Evolutionary conservation across 2,329 filamentous ascomycete species (phyloP), one percentile per base, ranked within the genome.

Genomic region (Ophiosphaerella korrae): DNA sequence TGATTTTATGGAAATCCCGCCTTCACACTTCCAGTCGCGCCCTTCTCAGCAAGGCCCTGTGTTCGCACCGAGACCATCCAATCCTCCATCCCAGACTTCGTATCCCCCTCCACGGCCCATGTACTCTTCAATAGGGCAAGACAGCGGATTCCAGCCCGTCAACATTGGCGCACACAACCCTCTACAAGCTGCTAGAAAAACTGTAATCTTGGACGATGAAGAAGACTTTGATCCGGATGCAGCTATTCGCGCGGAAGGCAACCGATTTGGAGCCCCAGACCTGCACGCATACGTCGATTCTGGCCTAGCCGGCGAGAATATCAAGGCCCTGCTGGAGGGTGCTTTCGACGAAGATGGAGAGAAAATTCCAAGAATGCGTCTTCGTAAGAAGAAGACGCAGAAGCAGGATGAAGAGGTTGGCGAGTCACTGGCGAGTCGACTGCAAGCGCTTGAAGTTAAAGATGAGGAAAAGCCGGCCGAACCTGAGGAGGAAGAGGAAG

Each of bases 311-410:
- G 85, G 83, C 43, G 86, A 87, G 40, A 89, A 93, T 60, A 80
- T 94, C 57, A 94, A 94, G 70, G 88, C 88, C 7, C 73, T 94
- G n/a, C 79, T 94, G 1, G 90, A 93, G 69, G 90, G 89, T 7
- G 88, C 88, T 8, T 85, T 93, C 74, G 88, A 92, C 45, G 88
- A 90, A 12, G 87, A 88, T 0, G 84, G 86, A 0, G 85, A 88
- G 41, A 77, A 77, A 51, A 78, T 77, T 49, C 77, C 74, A 7
- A 72, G 75, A 21, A 74, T 78, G 31, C 69, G 77, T 41, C 72
- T 72, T 47, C 74, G 78, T 23, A 75, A 74, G 57, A 78, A 76
- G 66, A 79, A 76, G 60, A 57, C 65, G 64, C 71, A 64, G 48
- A 64, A 62, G 41, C 66, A 68, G 23, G 74, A 72, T 35, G 68